Evolutionary conservation across 106 monocot species (phyloP).

Genomic region (Allium sativum): DNA sequence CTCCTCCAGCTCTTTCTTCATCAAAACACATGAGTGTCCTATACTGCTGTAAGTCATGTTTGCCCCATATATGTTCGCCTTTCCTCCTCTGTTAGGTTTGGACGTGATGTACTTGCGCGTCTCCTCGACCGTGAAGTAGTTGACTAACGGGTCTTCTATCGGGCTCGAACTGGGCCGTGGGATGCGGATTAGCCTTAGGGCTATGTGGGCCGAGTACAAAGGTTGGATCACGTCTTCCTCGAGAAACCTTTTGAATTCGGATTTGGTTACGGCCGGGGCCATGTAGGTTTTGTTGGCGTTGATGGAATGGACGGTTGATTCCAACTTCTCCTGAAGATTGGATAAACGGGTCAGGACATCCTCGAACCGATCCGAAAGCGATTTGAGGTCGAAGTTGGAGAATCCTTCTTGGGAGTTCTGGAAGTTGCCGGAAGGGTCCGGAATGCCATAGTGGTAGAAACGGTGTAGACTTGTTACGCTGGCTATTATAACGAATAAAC

Average conservation of each 20-base stretch:
- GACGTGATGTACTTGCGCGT: constrained; percentile 59
- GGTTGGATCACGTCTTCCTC: constrained; percentile 79
- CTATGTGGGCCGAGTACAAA: constrained; percentile 66
- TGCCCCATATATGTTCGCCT: constrained; percentile 32
- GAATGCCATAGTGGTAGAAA: constrained; percentile 22
- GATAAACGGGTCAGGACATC: constrained; percentile 42
- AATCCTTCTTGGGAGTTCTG: constrained; percentile 21
- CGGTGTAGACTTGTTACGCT: constrained; percentile 48
- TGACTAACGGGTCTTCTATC: constrained; percentile 56
- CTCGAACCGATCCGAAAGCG: constrained; percentile 58
- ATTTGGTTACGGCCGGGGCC: constrained; percentile 17
- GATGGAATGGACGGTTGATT: constrained; percentile 31
- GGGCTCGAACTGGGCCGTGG: constrained; percentile 20
- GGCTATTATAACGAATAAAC: constrained; percentile 36
- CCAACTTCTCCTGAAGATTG: constrained; percentile 63
- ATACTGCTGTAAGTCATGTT: constrained; percentile 53
- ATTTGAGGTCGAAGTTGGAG: constrained; percentile 45
- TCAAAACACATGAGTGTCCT: constrained; percentile 71
- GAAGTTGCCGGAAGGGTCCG: constrained; percentile 3
- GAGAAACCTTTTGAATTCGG: constrained; percentile 51
- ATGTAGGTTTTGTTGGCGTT: constrained; percentile 18
- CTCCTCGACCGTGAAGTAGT: constrained; percentile 75
- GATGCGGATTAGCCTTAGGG: constrained; percentile 52
- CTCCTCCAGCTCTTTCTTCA: constrained; percentile 66
- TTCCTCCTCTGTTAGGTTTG: constrained; percentile 37